Evolutionary conservation across 306 rosid species (phyloP).

Genomic region (Acmispon strigosus): DNA sequence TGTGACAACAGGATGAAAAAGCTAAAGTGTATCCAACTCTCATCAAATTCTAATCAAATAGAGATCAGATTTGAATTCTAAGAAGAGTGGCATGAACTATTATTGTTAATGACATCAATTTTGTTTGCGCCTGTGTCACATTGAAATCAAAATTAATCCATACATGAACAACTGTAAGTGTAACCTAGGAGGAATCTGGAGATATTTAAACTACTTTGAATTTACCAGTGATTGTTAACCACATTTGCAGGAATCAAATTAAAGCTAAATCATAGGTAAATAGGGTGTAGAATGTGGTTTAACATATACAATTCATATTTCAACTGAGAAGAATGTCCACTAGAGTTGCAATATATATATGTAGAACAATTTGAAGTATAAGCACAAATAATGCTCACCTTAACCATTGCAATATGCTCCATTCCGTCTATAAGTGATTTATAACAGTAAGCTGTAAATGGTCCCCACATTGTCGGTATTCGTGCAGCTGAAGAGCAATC

Average conservation of each 20-base stretch:
- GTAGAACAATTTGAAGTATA: neutral
- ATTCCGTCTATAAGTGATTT: slow-evolving; percentile 76
- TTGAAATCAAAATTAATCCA: too few species aligned
- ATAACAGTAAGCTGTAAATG: slow-evolving; percentile 75
- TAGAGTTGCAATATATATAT: neutral
- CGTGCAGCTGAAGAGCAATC: slow-evolving; percentile 60
- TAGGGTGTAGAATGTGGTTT: neutral
- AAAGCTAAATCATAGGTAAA: neutral
- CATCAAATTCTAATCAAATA: too few species aligned
- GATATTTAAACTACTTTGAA: neutral
- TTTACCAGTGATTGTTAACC: too few species aligned
- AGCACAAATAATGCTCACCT: slow-evolving; percentile 43
- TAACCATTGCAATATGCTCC: slow-evolving; percentile 98
- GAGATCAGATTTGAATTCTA: too few species aligned
- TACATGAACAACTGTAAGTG: neutral
- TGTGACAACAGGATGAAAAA: too few species aligned
- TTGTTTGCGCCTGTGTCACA: too few species aligned
- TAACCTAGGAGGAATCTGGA: neutral
- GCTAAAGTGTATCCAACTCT: too few species aligned
- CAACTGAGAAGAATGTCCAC: neutral
- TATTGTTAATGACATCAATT: too few species aligned
- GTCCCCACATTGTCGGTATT: slow-evolving; percentile 98
- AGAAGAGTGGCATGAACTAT: too few species aligned
- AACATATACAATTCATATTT: neutral
- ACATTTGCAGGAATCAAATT: neutral